Base-by-base conservation (phyloP, 2,329 filamentous ascomycete species). In the Calonectria henricotiae region DNA sequence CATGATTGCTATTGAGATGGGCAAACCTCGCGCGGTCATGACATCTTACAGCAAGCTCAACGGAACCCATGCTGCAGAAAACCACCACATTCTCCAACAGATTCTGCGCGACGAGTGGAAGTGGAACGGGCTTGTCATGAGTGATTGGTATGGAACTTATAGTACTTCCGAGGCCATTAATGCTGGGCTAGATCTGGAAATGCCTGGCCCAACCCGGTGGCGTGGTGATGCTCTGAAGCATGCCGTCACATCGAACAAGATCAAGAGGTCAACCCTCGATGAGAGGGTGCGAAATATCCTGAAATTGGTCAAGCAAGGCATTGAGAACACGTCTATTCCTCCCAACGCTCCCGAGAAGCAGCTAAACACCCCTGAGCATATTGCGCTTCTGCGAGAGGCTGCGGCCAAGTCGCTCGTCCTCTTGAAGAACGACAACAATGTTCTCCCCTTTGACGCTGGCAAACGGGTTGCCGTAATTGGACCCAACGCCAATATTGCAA, bases 371-470 rank as follows among this genome's bases (percentile, higher is more conserved):
- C 11, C 80, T 77, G 69, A 77, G 62, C 39, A 76, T 71, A n/a
- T 70, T 60, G 7, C 71, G 78, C 68, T 80, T 60, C 7, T 80
- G 75, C 20, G 83, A 81, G 71, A 81, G 80, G 54, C 79, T 6
- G 89, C 89, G 2, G 85, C 87, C 0, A 88, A 91, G 68, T 89
- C 88, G 0, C 87, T 92, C 15, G 90, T 92, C 0, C 84, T 93
- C 25, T 47, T 73, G 25, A 73, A 73, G 41, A 73, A 73, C 32
- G 51, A 73, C 1, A 43, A 37, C 6, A 62, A 60, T 30, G 55
- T 73, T 12, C 51, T 73, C 6, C 71, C 71, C 0, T 32, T 73
- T 25, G 44, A 63, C 46, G 54, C 65, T 0, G 37, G 25, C 46
- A 72, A 66, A 25, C 62, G 39, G 25, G 80, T 88, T 17, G 84